Evolutionary conservation across 108 stramenopile genomes (phyloP).

Genomic region (Discostella stelligeroides): DNA sequence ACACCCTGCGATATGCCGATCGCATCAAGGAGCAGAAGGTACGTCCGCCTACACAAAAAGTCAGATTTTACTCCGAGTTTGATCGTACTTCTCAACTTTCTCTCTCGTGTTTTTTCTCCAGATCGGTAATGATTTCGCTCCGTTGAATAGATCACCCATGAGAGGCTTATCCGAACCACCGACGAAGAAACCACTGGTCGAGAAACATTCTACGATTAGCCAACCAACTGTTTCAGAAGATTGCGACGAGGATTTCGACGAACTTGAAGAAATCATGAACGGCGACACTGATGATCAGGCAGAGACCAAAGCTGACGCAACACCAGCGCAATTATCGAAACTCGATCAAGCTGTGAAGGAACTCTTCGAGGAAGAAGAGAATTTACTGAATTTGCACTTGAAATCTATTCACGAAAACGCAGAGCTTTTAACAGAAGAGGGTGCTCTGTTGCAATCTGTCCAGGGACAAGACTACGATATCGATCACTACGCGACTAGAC

Average conservation of each 20-base stretch:
- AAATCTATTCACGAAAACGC: constrained; percentile 84
- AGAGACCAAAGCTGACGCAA: neutral
- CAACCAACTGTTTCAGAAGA: constrained; percentile 6
- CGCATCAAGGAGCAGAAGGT: constrained; percentile 92
- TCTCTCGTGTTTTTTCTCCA: neutral
- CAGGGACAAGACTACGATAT: constrained; percentile 93
- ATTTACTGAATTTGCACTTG: constrained; percentile 96
- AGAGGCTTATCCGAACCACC: neutral
- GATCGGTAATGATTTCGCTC: constrained; percentile 6
- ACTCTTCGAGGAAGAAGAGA: constrained; percentile 95
- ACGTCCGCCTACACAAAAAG: constrained; percentile 4
- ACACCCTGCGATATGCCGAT: constrained; percentile 97
- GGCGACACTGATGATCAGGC: constrained; percentile 26
- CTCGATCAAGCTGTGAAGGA: constrained; percentile 81
- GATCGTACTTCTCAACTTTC: neutral
- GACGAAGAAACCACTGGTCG: constrained; percentile 17
- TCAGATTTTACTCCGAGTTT: neutral
- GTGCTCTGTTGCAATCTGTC: constrained; percentile 81
- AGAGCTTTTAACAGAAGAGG: constrained; percentile 94
- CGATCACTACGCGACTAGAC: constrained; percentile 87
- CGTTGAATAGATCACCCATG: constrained; percentile 10
- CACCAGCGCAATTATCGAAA: constrained; percentile 53
- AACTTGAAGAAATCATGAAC: constrained; percentile 38
- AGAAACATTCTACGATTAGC: neutral
- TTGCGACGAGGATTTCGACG: constrained; percentile 23